phyloP scores from a whole-genome alignment of 768 basidiomycete genomes.

The Boletus coccyginus region DNA sequence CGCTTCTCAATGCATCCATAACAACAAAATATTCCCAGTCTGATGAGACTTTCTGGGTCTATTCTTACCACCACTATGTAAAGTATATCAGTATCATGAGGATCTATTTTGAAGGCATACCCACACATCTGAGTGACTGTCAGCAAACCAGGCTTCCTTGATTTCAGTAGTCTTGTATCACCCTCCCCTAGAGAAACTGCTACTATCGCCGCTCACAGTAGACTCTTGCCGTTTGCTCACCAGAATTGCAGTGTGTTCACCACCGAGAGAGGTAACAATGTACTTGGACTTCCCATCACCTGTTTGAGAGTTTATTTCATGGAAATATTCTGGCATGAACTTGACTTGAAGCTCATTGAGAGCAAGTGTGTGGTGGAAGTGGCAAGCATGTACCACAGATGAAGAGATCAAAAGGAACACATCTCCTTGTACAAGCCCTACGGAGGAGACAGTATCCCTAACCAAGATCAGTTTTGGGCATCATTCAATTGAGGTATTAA shows the following conservation, averaged over 20 bases:
- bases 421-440: conserved; percentile 5
- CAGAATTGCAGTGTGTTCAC: background rate
- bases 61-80: conserved; percentile 22
- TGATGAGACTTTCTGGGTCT: conserved; percentile 20
- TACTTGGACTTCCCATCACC: conserved; percentile 10
- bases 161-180: conserved; percentile 27
- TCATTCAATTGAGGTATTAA: background rate
- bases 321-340: conserved; percentile 12
- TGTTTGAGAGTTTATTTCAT: conserved; percentile 20
- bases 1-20: conserved; percentile 37
- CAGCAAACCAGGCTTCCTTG: conserved; percentile 71
- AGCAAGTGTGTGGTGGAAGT: conserved; percentile 16
- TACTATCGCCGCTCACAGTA: background rate
- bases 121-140: conserved; percentile 38
- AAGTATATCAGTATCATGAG: background rate
- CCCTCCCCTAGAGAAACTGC: background rate
- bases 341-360: conserved; percentile 15
- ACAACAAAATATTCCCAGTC: conserved; percentile 24
- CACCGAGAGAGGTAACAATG: background rate
- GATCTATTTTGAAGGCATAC: background rate
- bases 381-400: conserved; percentile 5
- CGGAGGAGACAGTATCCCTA: conserved; percentile 16
- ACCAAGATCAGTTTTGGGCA: background rate
- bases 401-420: conserved; percentile 5
- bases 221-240: background rate